Base-by-base conservation (phyloP, 208 protist species). In the Angomonas ambiguus region DNA sequence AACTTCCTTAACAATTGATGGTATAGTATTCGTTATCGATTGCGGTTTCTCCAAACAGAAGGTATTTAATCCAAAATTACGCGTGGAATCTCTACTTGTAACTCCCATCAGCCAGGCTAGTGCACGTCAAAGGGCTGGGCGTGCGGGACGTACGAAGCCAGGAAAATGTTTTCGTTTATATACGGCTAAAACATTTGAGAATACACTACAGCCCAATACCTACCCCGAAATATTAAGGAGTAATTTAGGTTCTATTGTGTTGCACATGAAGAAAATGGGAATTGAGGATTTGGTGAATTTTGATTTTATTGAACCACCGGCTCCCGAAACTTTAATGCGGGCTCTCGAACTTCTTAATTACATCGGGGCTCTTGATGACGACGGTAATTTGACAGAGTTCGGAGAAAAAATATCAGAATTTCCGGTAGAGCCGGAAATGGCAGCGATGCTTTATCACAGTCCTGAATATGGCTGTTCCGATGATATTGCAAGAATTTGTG, bases 1-100 rank as follows among this genome's bases (percentile, higher is more conserved):
- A 76, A 99, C 98, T 0, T 99, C 97, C 0, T 73, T 99, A 41
- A 99, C 99, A 25, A 99, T 99, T 72, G 98, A 99, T 73, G 98
- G 98, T 30, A 97, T 99, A 64, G 97, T 95, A 45, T 99, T 98
- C 78, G 98, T 99, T 16, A 87, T 98, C 68, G 97, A 99, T 73
- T 97, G 97, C n/a, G 98, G 98, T 0, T 98, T 99, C 51, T 92
- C 87, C 11, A 99, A 99, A 76, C 97, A 99, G 74, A 99, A 99
- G 68, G 81, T 88, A 35, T 99, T 97, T 76, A 99, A 99, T 82
- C 84, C 98, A 0, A 97, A 98, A 72, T 83, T 98, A 10, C 97
- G 98, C 31, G 98, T 99, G 62, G 97, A 99, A 66, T 97, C 94
- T 16, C 84, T 99, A 24, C 81, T 98, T 3, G 97, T 99, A 1